Conservation (phyloP, 352 stramenopile genomes). For the Thalassiosira ordinaria region DNA sequence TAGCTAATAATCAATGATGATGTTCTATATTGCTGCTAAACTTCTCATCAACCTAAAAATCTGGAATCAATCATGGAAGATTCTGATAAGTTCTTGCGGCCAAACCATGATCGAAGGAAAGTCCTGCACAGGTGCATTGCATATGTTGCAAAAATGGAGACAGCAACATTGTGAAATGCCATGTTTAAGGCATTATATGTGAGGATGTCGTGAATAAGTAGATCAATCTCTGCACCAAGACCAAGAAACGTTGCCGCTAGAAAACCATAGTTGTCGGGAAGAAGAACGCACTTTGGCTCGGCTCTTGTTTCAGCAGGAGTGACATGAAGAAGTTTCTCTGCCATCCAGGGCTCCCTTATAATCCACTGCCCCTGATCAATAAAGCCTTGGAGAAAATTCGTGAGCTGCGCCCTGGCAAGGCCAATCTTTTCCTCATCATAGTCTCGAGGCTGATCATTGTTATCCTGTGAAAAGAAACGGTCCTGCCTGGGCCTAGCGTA, state of each 20-base stretch:
- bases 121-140: conserved; percentile 48
- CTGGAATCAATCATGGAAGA: conserved; percentile 51
- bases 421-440: conserved; percentile 15
- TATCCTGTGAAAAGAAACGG: conserved; percentile 6
- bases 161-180: conserved; percentile 51
- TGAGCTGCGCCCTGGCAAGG: conserved; percentile 38
- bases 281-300: conserved; percentile 60
- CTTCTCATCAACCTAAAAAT: conserved; percentile 54
- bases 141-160: conserved; percentile 59
- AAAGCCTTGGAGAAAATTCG: conserved; percentile 42
- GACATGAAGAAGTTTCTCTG: conserved; percentile 37
- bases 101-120: conserved; percentile 38
- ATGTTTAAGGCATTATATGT: conserved; percentile 67
- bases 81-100: conserved; percentile 49
- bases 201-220: conserved; percentile 68
- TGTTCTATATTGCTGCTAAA: too few species aligned
- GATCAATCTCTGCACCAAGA: conserved; percentile 59
- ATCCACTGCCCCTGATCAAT: conserved; percentile 50
- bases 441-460: not conserved
- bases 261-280: conserved; percentile 58
- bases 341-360: conserved; percentile 39
- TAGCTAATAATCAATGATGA: conserved; percentile 34
- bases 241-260: conserved; percentile 60
- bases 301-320: conserved; percentile 47
- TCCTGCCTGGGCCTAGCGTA: conserved; percentile 27